A percentile compares a stretch with the other conserved stretches of the same genome.
Conservation (phyloP, 441 rosid genomes). For the Populus trichocarpa region DNA sequence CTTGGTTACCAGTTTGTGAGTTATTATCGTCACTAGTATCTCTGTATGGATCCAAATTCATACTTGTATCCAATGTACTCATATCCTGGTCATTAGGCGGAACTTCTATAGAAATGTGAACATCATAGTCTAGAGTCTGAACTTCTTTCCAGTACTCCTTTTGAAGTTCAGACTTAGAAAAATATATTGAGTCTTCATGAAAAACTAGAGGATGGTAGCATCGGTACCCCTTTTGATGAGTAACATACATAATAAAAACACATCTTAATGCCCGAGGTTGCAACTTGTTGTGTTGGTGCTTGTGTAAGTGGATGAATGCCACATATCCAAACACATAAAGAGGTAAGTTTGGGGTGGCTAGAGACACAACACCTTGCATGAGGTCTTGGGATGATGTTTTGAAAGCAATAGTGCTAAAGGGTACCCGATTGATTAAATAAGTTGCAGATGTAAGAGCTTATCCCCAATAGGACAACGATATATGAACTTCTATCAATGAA, state of each 20-base stretch:
- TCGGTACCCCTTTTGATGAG: background rate
- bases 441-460: background rate
- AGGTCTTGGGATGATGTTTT: background rate
- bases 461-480: background rate
- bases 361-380: background rate
- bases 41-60: too few relatives aligned
- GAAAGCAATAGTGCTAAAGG: background rate
- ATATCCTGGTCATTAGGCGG: too few relatives aligned
- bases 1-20: too few relatives aligned
- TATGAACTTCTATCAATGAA: background rate
- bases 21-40: too few relatives aligned
- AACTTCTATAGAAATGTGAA: too few relatives aligned
- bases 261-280: background rate
- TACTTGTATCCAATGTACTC: too few relatives aligned
- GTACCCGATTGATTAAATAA: background rate
- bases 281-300: background rate
- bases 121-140: too few relatives aligned
- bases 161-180: background rate
- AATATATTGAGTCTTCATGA: conserved; percentile 5
- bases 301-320: background rate
- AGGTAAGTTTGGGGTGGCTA: background rate
- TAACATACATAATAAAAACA: conserved; percentile 2
- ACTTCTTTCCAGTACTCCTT: too few relatives aligned
- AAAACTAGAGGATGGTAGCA: conserved; percentile 1
- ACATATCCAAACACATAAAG: background rate